Base-by-base conservation (phyloP, 208 protist species). In the Trypanosoma mega region DNA sequence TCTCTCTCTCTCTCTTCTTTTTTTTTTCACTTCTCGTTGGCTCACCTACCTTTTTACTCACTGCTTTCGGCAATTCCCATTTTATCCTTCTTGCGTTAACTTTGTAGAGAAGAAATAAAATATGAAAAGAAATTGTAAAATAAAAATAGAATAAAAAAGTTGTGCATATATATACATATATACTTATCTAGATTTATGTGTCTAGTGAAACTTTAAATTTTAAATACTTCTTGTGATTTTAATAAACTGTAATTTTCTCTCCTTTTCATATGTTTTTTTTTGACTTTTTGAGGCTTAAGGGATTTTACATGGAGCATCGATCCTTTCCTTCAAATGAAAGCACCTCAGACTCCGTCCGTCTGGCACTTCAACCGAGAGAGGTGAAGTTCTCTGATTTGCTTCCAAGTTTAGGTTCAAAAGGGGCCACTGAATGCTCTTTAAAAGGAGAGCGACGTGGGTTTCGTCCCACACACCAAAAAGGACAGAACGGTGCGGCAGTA, bases 331-430 rank as follows among this genome's bases (percentile, higher is more conserved):
- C 18, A 3, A 34, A 29, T 39, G 57, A 63, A 11, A 63, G 33
- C 33, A 14, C 57, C 16, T 16, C 57, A 23, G 57, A 63, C 33
- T 30, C 36, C 31, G 33, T 46, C 6, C 59, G 64, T 6, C 12
- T 68, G 68, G 41, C 68, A 21, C 59, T 87, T 49, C 76, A 78
- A 26, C 80, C 78, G n/a, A 76, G 76, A 21, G 80, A 87, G 51
- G 69, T 87, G 48, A 87, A 78, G 53, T 77, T 87, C 30, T 56
- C 67, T 29, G 68, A 71, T 26, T 55, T 71, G 23, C 31, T 29
- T 4, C 54, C 46, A 9, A 11, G 23, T 3, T 4, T 43, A 4
- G 34, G 47, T 6, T 39, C 34, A 16, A 54, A 48, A 27, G 46
- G 26, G 2, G 1, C 16, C 11, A 7, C 27, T 24, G 64, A 43